Evolutionary conservation across 495 filamentous ascomycete species (phyloP).

Genomic region (Bacidia rubella): DNA sequence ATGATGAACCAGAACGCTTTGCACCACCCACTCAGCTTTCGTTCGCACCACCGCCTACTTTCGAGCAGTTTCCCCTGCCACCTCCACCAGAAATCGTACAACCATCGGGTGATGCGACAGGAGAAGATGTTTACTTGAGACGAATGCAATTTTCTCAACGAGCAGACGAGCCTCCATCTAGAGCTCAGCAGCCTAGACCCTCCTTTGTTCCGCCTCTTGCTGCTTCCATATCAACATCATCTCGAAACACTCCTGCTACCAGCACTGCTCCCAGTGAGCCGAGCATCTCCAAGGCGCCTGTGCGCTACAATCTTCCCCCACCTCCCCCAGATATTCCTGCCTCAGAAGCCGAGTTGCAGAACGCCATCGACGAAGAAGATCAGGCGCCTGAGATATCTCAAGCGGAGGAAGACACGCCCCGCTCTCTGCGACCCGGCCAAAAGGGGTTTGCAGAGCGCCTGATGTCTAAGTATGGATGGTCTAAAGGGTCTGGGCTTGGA

Average conservation of each 20-base stretch:
- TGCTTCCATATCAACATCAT: conserved; percentile 16
- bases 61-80: not conserved
- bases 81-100: conserved; percentile 16
- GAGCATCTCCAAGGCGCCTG: conserved; percentile 73
- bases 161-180: conserved; percentile 15
- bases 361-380: conserved; percentile 30
- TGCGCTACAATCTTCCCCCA: conserved; percentile 62
- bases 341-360: conserved; percentile 42
- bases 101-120: conserved; percentile 42
- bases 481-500: conserved; percentile 73
- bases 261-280: conserved; percentile 17
- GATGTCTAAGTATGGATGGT: conserved; percentile 84
- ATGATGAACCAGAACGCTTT: conserved; percentile 38
- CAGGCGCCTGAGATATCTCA: conserved; percentile 36
- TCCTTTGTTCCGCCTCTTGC: conserved; percentile 4
- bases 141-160: conserved; percentile 38
- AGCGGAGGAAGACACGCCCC: conserved; percentile 35
- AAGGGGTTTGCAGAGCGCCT: conserved; percentile 73
- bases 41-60: conserved; percentile 48
- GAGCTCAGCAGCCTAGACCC: conserved; percentile 20
- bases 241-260: conserved; percentile 20
- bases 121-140: conserved; percentile 59
- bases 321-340: conserved; percentile 42
- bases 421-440: conserved; percentile 63
- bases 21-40: conserved; percentile 52